phyloP scores from a whole-genome alignment of 2,329 filamentous ascomycete species.

The Scedosporium dehoogii region DNA sequence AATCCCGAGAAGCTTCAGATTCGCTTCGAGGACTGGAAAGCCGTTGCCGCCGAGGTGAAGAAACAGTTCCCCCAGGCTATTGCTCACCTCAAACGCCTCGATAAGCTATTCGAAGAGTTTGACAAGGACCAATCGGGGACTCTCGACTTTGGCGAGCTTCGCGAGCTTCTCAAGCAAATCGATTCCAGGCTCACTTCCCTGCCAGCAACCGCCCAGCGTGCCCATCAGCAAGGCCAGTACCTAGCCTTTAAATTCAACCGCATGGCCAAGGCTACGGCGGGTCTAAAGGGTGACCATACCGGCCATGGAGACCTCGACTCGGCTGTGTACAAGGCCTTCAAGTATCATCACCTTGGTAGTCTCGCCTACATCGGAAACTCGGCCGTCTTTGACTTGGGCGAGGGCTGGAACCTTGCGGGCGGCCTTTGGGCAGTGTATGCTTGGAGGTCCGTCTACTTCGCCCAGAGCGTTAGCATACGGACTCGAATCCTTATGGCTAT shows the following conservation, averaged over 20 bases:
- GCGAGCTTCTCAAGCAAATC: slow-evolving; percentile 81
- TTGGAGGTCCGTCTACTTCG: slow-evolving; percentile 95
- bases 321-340: slow-evolving; percentile 86
- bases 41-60: slow-evolving; percentile 73
- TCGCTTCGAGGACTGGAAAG: slow-evolving; percentile 79
- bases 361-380: slow-evolving; percentile 95
- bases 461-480: slow-evolving; percentile 87
- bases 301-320: slow-evolving; percentile 85
- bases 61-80: slow-evolving; percentile 85
- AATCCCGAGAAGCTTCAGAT: slow-evolving; percentile 84
- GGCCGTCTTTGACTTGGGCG: slow-evolving; percentile 81
- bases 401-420: slow-evolving; percentile 68
- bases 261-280: slow-evolving; percentile 66
- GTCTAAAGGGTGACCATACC: slow-evolving; percentile 69
- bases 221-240: slow-evolving; percentile 91
- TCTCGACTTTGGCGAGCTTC: slow-evolving; percentile 85
- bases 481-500: slow-evolving; percentile 85
- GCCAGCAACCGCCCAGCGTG: slow-evolving; percentile 89
- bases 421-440: slow-evolving; percentile 90
- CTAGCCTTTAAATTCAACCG: slow-evolving; percentile 92
- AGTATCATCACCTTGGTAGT: slow-evolving; percentile 85
- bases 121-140: slow-evolving; percentile 90
- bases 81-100: slow-evolving; percentile 76
- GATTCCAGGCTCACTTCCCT: slow-evolving; percentile 90
- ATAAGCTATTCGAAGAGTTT: slow-evolving; percentile 84